These are phyloP conservation scores for Melaleuca alternifolia DNA, from an alignment of 345 rosid genomes.

Conservation along the genomic window DNA sequence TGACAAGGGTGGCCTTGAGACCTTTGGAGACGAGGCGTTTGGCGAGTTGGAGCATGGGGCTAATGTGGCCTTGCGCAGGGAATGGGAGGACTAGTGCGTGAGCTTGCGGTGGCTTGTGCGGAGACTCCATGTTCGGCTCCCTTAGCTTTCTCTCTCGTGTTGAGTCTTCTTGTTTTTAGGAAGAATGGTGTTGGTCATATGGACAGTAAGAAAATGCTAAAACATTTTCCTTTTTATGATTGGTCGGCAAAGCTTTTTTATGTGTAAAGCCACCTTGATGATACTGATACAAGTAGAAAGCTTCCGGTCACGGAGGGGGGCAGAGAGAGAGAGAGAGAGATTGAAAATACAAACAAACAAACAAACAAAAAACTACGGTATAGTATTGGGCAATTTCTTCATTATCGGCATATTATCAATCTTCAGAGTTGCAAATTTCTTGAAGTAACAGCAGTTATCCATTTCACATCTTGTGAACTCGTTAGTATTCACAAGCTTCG, in stretches of 20 bases:
- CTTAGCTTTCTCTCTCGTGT: neutral
- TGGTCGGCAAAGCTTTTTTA: neutral
- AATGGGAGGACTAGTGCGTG: slow-evolving; percentile 18
- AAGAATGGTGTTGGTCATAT: neutral
- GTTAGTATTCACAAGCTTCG: too few species aligned
- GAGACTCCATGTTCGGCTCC: neutral
- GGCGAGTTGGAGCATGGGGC: slow-evolving; percentile 29
- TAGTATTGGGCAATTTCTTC: too few species aligned
- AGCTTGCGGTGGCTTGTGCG: neutral
- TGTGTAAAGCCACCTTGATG: neutral
- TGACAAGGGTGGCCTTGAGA: slow-evolving; percentile 12
- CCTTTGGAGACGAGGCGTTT: slow-evolving; percentile 17
- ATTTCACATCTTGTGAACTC: too few species aligned
- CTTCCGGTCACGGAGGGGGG: neutral
- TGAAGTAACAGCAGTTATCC: too few species aligned
- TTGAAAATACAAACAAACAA: too few species aligned
- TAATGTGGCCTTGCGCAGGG: slow-evolving; percentile 29
- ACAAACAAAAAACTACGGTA: too few species aligned
- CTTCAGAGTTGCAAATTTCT: too few species aligned
- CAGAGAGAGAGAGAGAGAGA: neutral
- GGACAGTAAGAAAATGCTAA: neutral
- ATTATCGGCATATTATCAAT: too few species aligned
- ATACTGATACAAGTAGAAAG: neutral
- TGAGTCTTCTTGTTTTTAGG: neutral
- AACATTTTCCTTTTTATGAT: neutral